Evolutionary conservation across 306 rosid species (phyloP).

Genomic region (Neltuma alba): DNA sequence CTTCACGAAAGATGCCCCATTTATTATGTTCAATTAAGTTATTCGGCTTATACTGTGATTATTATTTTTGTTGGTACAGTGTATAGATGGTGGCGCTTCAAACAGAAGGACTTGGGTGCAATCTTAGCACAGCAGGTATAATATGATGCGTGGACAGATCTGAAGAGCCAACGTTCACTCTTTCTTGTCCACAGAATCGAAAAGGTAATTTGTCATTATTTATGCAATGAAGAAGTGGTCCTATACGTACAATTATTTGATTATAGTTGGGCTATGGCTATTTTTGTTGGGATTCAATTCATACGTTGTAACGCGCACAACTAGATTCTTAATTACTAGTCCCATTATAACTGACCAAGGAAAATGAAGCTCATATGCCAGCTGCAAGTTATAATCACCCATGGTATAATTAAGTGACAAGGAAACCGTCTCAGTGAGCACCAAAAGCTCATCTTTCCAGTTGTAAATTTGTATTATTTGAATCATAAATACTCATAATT

Average conservation of each 20-base stretch:
- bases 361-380: not conserved
- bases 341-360: not conserved
- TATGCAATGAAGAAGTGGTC: not conserved
- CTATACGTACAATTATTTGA: not conserved
- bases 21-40: not conserved
- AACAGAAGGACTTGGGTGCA: not conserved
- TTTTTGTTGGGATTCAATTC: not conserved
- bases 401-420: no score
- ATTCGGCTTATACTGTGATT: no score
- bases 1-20: not conserved
- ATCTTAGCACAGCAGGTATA: no score
- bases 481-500: no score
- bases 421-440: no score
- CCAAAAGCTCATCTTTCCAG: no score
- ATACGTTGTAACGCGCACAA: not conserved
- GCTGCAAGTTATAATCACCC: no score
- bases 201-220: not conserved
- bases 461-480: no score
- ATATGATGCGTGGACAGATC: not conserved
- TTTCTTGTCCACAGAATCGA: not conserved
- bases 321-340: not conserved
- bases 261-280: not conserved
- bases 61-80: not conserved
- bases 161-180: not conserved
- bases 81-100: no score